Conservation (phyloP, 2,329 filamentous ascomycete genomes). For the Laburnicola sp. region DNA sequence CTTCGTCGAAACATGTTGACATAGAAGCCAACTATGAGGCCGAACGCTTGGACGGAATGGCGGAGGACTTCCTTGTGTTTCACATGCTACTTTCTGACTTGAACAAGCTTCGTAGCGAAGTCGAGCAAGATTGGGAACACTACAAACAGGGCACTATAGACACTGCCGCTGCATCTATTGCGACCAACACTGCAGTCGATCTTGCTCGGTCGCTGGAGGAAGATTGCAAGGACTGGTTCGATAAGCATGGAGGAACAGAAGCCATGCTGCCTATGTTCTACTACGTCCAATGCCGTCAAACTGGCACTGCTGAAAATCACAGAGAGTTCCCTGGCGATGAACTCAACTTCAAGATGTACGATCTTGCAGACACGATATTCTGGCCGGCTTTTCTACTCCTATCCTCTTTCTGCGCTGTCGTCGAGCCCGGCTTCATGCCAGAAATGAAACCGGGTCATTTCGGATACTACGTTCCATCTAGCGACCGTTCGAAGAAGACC, state of each 20-base stretch:
- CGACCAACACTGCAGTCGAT: slow-evolving; percentile 24
- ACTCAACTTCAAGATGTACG: slow-evolving; percentile 22
- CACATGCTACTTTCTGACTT: slow-evolving; percentile 17
- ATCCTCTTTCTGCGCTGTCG: slow-evolving; percentile 26
- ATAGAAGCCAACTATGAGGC: slow-evolving; percentile 11
- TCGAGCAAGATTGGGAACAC: slow-evolving; percentile 15
- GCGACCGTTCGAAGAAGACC: slow-evolving; percentile 33
- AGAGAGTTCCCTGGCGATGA: slow-evolving; percentile 13
- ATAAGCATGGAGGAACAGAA: slow-evolving; percentile 9
- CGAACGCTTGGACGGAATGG: slow-evolving; percentile 5
- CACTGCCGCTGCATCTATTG: slow-evolving; percentile 19
- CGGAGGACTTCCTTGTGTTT: slow-evolving; percentile 17
- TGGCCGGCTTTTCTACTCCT: slow-evolving; percentile 13
- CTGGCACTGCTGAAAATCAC: not conserved
- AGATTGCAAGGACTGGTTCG: slow-evolving; percentile 11
- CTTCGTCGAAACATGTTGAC: not conserved
- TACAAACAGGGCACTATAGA: slow-evolving; percentile 19
- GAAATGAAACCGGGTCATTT: slow-evolving; percentile 33
- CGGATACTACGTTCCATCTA: slow-evolving; percentile 35
- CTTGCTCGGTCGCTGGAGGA: slow-evolving; percentile 22
- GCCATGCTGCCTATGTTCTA: slow-evolving; percentile 19
- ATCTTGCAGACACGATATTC: slow-evolving; percentile 10
- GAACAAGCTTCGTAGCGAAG: slow-evolving; percentile 15
- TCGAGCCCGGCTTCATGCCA: slow-evolving; percentile 24
- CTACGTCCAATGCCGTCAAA: not conserved